Conservation (phyloP, 129 eudicot genomes). For the Erigeron canadensis region DNA sequence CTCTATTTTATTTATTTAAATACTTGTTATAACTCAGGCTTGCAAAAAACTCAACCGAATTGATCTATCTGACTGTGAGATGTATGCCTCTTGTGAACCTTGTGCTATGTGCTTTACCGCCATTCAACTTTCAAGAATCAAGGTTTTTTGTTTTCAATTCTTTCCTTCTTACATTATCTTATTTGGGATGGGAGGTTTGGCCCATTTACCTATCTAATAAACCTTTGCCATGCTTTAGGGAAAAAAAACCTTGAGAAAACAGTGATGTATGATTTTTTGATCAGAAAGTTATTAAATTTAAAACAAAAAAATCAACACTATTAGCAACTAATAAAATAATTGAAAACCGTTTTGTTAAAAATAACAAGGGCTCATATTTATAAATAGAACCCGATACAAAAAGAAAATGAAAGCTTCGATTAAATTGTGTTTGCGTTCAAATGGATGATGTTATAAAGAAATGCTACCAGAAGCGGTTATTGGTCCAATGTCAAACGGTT, state of each 20-base stretch:
- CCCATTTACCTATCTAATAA: neutral
- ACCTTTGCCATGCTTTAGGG: too few species aligned
- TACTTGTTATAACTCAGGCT: neutral
- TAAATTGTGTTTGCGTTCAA: neutral
- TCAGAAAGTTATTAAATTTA: too few species aligned
- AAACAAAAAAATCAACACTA: too few species aligned
- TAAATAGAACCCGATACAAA: too few species aligned
- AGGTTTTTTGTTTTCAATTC: neutral
- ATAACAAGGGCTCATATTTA: too few species aligned
- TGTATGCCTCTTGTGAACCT: slow-evolving; percentile 5
- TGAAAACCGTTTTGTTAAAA: too few species aligned
- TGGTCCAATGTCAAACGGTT: neutral
- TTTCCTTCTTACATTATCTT: neutral
- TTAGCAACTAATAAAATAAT: too few species aligned
- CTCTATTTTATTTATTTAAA: neutral
- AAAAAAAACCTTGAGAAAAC: too few species aligned
- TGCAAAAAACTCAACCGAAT: neutral
- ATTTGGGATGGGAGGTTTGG: too few species aligned
- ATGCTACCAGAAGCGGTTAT: neutral
- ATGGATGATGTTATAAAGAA: neutral
- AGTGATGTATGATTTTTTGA: too few species aligned
- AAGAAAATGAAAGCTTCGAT: neutral
- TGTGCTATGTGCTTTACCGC: slow-evolving; percentile 8
- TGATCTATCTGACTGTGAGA: neutral
- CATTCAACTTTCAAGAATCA: neutral